These are phyloP conservation scores for Thraustochytrium sp. DNA, from an alignment of 352 stramenopile genomes.

Conservation along the genomic window DNA sequence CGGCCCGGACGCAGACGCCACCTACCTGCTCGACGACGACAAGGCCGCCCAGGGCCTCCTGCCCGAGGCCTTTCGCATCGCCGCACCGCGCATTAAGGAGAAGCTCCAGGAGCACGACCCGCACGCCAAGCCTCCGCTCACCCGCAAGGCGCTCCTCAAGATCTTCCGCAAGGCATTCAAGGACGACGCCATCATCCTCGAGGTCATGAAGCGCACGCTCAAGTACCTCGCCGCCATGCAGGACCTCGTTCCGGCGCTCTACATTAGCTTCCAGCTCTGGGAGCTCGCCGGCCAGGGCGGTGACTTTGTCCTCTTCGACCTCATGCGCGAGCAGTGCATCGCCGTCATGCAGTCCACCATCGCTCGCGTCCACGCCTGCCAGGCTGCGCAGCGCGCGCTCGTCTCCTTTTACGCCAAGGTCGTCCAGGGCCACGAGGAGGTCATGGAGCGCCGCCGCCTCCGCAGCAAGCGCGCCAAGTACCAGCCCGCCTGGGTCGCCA, in stretches of 20 bases:
- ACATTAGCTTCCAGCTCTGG: constrained; percentile 37
- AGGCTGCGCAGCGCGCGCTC: neutral
- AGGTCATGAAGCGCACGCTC: constrained; percentile 28
- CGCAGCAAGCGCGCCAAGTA: neutral
- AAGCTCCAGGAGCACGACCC: constrained; percentile 4
- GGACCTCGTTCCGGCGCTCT: constrained; percentile 34
- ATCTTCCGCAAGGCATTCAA: constrained; percentile 21
- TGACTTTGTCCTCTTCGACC: constrained; percentile 44
- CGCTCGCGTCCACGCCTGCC: neutral
- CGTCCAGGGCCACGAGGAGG: neutral
- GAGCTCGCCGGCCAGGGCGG: constrained; percentile 27
- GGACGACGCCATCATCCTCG: neutral
- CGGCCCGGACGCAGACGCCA: neutral
- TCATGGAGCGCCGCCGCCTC: neutral
- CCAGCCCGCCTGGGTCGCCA: constrained; percentile 32
- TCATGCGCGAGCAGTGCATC: constrained; percentile 39
- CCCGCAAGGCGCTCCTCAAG: constrained; percentile 17
- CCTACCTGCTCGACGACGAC: constrained; percentile 24
- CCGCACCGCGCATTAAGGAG: constrained; percentile 14
- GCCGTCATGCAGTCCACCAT: constrained; percentile 38
- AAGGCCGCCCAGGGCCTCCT: neutral
- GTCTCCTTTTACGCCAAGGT: constrained; percentile 40
- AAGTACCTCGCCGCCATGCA: constrained; percentile 23
- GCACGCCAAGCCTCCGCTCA: constrained; percentile 7
- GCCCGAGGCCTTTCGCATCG: constrained; percentile 22